phyloP scores from a whole-genome alignment of 2,329 filamentous ascomycete species.

The Mycosphaerella arachidis region DNA sequence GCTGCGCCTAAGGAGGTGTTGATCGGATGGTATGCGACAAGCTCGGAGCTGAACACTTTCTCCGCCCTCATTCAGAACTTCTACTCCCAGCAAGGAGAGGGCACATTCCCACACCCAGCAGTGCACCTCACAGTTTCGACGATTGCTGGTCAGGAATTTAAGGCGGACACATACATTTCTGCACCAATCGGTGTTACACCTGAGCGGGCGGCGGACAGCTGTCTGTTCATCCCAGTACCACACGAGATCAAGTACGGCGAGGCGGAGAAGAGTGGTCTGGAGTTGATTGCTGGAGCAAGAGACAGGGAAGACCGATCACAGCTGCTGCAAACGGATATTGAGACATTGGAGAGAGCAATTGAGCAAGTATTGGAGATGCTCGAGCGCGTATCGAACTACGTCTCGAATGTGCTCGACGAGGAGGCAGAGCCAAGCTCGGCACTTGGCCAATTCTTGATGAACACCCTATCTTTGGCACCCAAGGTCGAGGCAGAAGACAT shows the following conservation, averaged over 20 bases:
- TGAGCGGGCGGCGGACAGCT: slow-evolving; percentile 91
- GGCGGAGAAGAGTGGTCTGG: slow-evolving; percentile 69
- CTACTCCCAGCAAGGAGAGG: slow-evolving; percentile 93
- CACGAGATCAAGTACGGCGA: slow-evolving; percentile 90
- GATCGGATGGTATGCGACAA: slow-evolving; percentile 97
- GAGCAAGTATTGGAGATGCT: slow-evolving; percentile 86
- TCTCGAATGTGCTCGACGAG: slow-evolving; percentile 90
- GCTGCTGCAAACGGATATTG: slow-evolving; percentile 78
- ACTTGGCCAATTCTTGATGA: slow-evolving; percentile 91
- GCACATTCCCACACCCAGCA: slow-evolving; percentile 95
- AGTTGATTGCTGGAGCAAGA: slow-evolving; percentile 78
- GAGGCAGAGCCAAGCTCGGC: slow-evolving; percentile 84
- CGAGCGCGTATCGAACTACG: slow-evolving; percentile 86
- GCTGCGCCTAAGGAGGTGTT: slow-evolving; percentile 90
- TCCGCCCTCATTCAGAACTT: slow-evolving; percentile 99
- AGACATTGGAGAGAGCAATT: slow-evolving; percentile 77
- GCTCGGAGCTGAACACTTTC: slow-evolving; percentile 95
- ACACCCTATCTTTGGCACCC: slow-evolving; percentile 84
- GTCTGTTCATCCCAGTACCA: slow-evolving; percentile 94
- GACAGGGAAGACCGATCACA: slow-evolving; percentile 70
- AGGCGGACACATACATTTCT: slow-evolving; percentile 90
- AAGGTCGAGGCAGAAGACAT: slow-evolving; percentile 90
- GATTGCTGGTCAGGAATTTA: slow-evolving; percentile 79
- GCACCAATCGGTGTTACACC: slow-evolving; percentile 91
- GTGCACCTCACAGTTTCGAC: slow-evolving; percentile 94